phyloP scores from a whole-genome alignment of 176 grass and related monocot genomes.

The Alloteropsis semialata region DNA sequence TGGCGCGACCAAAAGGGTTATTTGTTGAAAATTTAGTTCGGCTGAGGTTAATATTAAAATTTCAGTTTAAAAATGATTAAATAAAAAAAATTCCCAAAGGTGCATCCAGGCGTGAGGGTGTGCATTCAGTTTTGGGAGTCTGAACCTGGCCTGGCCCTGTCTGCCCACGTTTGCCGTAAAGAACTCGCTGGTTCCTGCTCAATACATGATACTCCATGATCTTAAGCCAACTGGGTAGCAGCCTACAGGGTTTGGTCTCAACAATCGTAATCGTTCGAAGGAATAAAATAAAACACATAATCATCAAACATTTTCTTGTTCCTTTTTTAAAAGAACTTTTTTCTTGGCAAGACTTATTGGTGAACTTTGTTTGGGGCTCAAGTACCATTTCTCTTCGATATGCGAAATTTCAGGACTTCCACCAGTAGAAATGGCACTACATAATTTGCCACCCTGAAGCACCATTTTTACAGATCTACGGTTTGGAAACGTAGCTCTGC shows the following conservation, averaged over 20 bases:
- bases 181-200: not conserved
- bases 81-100: too few species aligned
- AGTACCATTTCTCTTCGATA: not conserved
- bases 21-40: too few species aligned
- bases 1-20: too few species aligned
- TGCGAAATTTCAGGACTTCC: not conserved
- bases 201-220: not conserved
- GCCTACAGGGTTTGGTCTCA: not conserved
- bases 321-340: not conserved
- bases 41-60: too few species aligned
- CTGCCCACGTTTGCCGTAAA: constrained; percentile 5
- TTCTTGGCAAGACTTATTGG: not conserved
- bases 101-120: not conserved
- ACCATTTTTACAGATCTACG: too few species aligned
- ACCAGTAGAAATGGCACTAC: not conserved
- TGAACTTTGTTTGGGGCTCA: not conserved
- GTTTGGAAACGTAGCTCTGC: too few species aligned
- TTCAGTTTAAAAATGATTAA: too few species aligned
- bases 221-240: not conserved
- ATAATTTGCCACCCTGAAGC: not conserved
- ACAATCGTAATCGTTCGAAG: not conserved
- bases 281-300: not conserved
- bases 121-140: not conserved
- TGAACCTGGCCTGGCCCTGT: not conserved
- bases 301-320: not conserved